These are phyloP conservation scores for Lactarius psammicola DNA, from an alignment of 768 basidiomycete genomes.

Conservation along the genomic window DNA sequence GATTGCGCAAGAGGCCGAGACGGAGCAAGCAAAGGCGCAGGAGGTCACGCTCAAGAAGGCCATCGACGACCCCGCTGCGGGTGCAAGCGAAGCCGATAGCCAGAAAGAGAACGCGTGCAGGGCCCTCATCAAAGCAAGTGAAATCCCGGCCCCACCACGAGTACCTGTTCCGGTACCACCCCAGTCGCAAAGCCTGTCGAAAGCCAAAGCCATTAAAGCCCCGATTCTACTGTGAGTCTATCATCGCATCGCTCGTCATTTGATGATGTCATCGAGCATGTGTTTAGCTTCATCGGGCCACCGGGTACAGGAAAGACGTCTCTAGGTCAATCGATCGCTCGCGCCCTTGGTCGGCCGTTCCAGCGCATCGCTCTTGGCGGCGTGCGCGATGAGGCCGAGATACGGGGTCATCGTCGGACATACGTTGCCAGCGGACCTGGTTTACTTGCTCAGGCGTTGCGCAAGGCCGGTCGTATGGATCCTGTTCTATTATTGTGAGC, in stretches of 20 bases:
- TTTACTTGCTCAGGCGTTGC: slow-evolving; percentile 79
- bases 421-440: slow-evolving; percentile 91
- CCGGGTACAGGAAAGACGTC: slow-evolving; percentile 93
- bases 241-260: not conserved
- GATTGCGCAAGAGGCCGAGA: slow-evolving; percentile 24
- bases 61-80: slow-evolving; percentile 20
- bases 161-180: slow-evolving; percentile 6
- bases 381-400: slow-evolving; percentile 89
- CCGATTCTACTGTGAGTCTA: slow-evolving; percentile 62
- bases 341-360: slow-evolving; percentile 80
- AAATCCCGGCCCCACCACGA: slow-evolving; percentile 11
- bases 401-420: slow-evolving; percentile 75
- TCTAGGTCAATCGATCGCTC: slow-evolving; percentile 84
- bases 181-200: not conserved
- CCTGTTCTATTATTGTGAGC: slow-evolving; percentile 70
- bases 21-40: slow-evolving; percentile 19
- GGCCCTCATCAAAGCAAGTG: slow-evolving; percentile 21
- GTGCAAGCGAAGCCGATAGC: slow-evolving; percentile 24
- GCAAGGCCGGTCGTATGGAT: slow-evolving; percentile 79
- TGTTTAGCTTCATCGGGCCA: slow-evolving; percentile 75
- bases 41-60: slow-evolving; percentile 29
- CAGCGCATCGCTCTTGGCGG: slow-evolving; percentile 91
- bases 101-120: slow-evolving; percentile 1
- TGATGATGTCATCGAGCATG: slow-evolving; percentile 1
- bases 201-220: slow-evolving; percentile 55